A percentile compares a stretch with the other conserved stretches of the same genome.
Conservation (phyloP, 2,329 filamentous ascomycete species). For the Colletotrichum neosansevieriae region DNA sequence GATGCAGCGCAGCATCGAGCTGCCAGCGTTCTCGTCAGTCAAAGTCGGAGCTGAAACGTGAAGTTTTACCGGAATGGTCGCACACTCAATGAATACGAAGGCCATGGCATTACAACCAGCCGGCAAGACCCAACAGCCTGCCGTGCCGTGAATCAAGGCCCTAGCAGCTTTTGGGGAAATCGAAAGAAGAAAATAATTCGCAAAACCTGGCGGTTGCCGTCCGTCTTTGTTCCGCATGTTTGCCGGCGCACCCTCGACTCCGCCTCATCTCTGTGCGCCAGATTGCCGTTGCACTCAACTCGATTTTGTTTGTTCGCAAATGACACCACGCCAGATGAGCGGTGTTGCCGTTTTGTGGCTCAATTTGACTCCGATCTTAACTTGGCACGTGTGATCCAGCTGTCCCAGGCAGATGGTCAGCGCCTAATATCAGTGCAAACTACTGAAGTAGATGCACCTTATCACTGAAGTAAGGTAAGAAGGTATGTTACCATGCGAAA, state of each 20-base stretch:
- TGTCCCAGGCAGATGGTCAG: background rate
- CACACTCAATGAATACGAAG: constrained; percentile 10
- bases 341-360: constrained; percentile 15
- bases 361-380: background rate
- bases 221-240: constrained; percentile 25
- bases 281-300: constrained; percentile 17
- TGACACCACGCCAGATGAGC: background rate
- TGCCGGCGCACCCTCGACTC: constrained; percentile 16
- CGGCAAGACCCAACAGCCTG: constrained; percentile 8
- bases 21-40: constrained; percentile 8
- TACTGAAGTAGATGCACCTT: background rate
- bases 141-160: constrained; percentile 13
- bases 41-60: constrained; percentile 27
- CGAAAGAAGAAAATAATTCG: background rate
- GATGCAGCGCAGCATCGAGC: constrained; percentile 5
- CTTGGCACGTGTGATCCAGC: background rate
- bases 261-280: constrained; percentile 26
- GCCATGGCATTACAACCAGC: constrained; percentile 18
- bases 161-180: background rate
- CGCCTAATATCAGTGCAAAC: background rate
- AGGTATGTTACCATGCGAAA: too few relatives aligned
- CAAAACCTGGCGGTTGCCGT: background rate
- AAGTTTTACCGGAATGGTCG: constrained; percentile 35
- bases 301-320: constrained; percentile 22
- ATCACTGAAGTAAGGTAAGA: too few relatives aligned